phyloP scores from a whole-genome alignment of 371 early-diverging fungal species.

The Mucor mucedo region DNA sequence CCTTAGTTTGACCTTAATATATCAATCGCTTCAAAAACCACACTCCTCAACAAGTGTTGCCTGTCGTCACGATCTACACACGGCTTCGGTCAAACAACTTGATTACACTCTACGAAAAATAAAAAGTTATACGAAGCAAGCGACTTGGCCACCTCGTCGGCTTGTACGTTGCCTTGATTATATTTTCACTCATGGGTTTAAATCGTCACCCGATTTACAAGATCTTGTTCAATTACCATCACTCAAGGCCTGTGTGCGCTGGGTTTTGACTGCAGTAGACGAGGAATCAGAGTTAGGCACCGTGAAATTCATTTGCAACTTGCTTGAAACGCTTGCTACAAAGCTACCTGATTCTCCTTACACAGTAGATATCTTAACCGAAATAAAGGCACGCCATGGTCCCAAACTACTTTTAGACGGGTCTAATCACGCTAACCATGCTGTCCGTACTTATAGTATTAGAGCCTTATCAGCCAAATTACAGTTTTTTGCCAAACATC shows the following conservation, averaged over 20 bases:
- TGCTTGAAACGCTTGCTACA: constrained; percentile 1
- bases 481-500: background rate
- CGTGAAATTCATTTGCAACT: constrained; percentile 9
- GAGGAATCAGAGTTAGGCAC: background rate
- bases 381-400: background rate
- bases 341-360: background rate
- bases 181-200: constrained; percentile 3
- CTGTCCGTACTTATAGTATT: constrained; percentile 11
- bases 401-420: background rate
- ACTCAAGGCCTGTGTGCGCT: constrained; percentile 7
- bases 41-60: background rate
- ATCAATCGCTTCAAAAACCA: constrained; percentile 12
- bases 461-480: constrained; percentile 1
- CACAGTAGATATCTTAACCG: background rate
- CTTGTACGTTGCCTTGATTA: constrained; percentile 26
- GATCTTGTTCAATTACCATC: constrained; percentile 7
- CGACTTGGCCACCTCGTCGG: constrained; percentile 18
- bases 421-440: background rate
- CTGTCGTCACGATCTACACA: background rate
- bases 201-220: constrained; percentile 1
- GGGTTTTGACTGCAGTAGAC: background rate
- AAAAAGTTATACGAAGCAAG: constrained; percentile 8
- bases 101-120: constrained; percentile 19
- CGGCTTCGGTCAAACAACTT: constrained; percentile 15
- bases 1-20: constrained; percentile 16